Conservation (phyloP, 2,329 filamentous ascomycete genomes). For the Exophiala xenobiotica region DNA sequence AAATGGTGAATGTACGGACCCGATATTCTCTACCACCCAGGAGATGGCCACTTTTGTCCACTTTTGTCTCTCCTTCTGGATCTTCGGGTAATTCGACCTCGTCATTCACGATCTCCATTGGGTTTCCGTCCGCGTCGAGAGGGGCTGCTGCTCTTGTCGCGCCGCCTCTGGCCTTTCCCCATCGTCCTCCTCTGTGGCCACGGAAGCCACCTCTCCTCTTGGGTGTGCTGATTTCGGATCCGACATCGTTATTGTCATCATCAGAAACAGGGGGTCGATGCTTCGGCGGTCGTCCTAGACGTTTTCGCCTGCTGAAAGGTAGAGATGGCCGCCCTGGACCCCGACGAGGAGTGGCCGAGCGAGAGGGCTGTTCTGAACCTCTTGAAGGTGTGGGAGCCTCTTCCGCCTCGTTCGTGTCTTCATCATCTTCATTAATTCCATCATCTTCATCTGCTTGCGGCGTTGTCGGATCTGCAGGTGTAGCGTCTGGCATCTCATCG, state of each 20-base stretch:
- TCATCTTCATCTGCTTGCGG: conserved; percentile 38
- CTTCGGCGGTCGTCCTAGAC: conserved; percentile 81
- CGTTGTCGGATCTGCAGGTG: conserved; percentile 36
- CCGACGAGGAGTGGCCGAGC: conserved; percentile 54
- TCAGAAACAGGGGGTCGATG: conserved; percentile 75
- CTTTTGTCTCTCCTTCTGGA: conserved; percentile 84
- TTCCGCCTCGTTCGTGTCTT: conserved; percentile 45
- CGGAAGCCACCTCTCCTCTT: conserved; percentile 65
- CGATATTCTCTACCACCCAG: conserved; percentile 85
- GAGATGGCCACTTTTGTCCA: conserved; percentile 83
- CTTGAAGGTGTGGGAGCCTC: conserved; percentile 42
- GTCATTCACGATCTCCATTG: conserved; percentile 85
- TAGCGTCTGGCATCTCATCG: conserved; percentile 45
- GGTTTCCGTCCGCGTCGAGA: conserved; percentile 90
- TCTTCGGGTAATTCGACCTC: conserved; percentile 89
- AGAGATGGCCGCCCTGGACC: conserved; percentile 49
- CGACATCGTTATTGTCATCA: conserved; percentile 47
- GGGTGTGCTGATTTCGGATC: conserved; percentile 51
- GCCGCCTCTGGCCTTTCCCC: conserved; percentile 71
- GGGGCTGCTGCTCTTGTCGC: conserved; percentile 77
- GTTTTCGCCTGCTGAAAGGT: conserved; percentile 30
- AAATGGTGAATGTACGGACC: conserved; percentile 90
- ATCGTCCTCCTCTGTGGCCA: conserved; percentile 60
- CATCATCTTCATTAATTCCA: conserved; percentile 28
- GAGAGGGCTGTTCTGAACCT: conserved; percentile 46